Evolutionary conservation across 176 grass and related monocot genomes (phyloP), one percentile per base, ranked within the genome.

Genomic region (Tillandsia fasciculata): DNA sequence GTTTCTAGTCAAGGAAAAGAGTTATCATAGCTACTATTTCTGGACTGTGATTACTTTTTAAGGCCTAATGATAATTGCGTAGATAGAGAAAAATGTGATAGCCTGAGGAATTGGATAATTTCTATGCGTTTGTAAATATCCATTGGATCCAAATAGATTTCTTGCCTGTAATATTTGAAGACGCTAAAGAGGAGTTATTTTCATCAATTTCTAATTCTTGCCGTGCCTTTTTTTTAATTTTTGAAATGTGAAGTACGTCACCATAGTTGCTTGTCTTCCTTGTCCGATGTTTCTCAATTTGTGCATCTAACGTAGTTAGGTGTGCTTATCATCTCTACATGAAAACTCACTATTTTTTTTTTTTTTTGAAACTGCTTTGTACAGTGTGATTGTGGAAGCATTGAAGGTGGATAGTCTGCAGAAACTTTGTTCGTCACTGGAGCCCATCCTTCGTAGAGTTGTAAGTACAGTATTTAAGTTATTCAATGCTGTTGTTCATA

Each of bases 371-470:
- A 59, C 9, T 77, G 14, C 50, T 73, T 47, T 72, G 58, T 84
- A 70, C 82, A 88, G 86, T 81, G 86, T 88, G 66, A 79, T 88
- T 78, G 86, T 88, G 26, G 86, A 88, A 81, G 86, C 86, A 2
- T 64, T 88, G 67, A 88, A 84, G 78, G 73, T 88, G 78, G 86
- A 88, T 78, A 82, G 86, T 76, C 71, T 88, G 18, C 82, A 88
- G 52, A 88, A 82, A 71, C 82, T 88, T 52, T 84, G 86, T 82
- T 88, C 86, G 52, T 84, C 86, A 58, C 56, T 88, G 78, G 86
- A 88, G 74, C 86, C 86, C 66, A 84, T 88, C 79, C 86, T 88
- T 71, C 86, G 86, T 59, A 88, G 82, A 88, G 86, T 88, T 66
- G 86, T 88, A 81, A 79, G 82, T 77, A 63, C 56, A 80, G 65